phyloP scores from a whole-genome alignment of 2,329 filamentous ascomycete genomes.

The Aspergillus japonicus region DNA sequence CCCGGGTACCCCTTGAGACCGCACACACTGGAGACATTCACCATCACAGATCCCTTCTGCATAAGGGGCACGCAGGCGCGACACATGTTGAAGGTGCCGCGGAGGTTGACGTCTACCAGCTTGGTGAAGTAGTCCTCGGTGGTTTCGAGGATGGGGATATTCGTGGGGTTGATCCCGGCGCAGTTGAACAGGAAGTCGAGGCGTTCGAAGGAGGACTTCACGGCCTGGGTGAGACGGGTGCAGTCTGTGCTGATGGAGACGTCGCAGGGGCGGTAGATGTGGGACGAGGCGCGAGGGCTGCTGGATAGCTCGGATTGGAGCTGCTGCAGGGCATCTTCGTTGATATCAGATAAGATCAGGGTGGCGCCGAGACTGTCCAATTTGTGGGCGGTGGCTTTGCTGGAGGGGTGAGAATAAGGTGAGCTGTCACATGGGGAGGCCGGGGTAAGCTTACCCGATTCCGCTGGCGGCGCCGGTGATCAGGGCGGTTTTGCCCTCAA shows the following conservation, averaged over 20 bases:
- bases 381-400: conserved; percentile 14
- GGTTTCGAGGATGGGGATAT: conserved; percentile 40
- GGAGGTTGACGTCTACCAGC: conserved; percentile 48
- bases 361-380: conserved; percentile 10
- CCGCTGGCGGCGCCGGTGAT: conserved; percentile 22
- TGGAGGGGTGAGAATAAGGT: neutral
- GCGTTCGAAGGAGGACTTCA: conserved; percentile 22
- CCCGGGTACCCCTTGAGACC: conserved; percentile 28
- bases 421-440: too few relatives aligned
- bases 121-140: conserved; percentile 51
- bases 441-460: conserved; percentile 10
- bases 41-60: conserved; percentile 32
- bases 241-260: neutral
- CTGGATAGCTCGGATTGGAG: neutral
- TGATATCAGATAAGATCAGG: conserved; percentile 17
- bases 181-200: conserved; percentile 46
- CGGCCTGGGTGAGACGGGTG: conserved; percentile 4
- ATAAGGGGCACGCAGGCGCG: conserved; percentile 44
- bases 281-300: neutral
- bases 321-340: conserved; percentile 1
- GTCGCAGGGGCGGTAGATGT: conserved; percentile 3
- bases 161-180: conserved; percentile 50
- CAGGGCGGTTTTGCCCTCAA: conserved; percentile 12
- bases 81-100: conserved; percentile 48
- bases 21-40: conserved; percentile 41